phyloP scores from a whole-genome alignment of 1,139 yeast species.

The Candida pseudocylindracea region DNA sequence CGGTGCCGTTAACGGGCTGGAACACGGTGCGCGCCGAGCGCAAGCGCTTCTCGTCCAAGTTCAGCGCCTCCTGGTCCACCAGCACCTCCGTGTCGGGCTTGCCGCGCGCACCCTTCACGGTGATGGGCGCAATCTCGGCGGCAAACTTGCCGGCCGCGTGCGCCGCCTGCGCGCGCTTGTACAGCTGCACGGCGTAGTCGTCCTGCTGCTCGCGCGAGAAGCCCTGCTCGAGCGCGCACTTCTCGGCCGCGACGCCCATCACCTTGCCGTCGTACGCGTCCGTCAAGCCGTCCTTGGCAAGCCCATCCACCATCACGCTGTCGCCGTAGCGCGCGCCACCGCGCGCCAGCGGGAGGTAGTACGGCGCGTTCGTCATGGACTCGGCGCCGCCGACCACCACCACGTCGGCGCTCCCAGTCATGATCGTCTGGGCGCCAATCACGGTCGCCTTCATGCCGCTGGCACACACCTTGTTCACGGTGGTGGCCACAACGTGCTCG shows the following conservation, averaged over 20 bases:
- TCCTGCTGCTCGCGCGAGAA: conserved; percentile 55
- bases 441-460: conserved; percentile 87
- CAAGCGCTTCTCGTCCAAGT: conserved; percentile 56
- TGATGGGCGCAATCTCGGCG: conserved; percentile 65
- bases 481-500: conserved; percentile 59
- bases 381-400: conserved; percentile 97
- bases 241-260: conserved; percentile 96
- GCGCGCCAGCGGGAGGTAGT: conserved; percentile 75
- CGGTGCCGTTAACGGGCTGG: conserved; percentile 80
- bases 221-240: conserved; percentile 59
- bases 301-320: conserved; percentile 55
- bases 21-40: conserved; percentile 79
- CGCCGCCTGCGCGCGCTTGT: conserved; percentile 64
- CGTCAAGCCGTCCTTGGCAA: conserved; percentile 75
- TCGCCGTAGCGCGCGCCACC: conserved; percentile 83
- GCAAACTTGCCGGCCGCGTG: conserved; percentile 60
- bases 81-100: conserved; percentile 62
- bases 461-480: conserved; percentile 94
- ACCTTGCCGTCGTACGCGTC: conserved; percentile 75
- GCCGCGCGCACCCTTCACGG: conserved; percentile 79
- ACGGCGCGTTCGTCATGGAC: conserved; percentile 91
- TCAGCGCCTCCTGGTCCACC: conserved; percentile 51
- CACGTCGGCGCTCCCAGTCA: conserved; percentile 77
- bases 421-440: conserved; percentile 73
- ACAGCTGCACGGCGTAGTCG: conserved; percentile 42